Conservation (phyloP, 345 rosid species). For the Populus davidiana region DNA sequence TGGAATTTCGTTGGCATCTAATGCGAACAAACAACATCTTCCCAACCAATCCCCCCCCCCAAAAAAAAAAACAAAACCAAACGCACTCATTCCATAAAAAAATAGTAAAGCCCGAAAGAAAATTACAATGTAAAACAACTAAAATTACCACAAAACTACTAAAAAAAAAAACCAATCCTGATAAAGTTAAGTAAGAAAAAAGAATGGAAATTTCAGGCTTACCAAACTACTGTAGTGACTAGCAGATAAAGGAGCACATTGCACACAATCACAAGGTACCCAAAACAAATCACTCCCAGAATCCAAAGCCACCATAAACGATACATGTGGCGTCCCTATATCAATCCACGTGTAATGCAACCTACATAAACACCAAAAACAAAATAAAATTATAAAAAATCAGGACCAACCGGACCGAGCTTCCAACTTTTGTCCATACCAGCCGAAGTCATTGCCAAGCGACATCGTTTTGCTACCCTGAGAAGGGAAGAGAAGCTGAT, state of each 20-base stretch:
- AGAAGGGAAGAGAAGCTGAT: conserved; percentile 60
- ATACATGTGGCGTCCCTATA: conserved; percentile 68
- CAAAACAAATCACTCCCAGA: conserved; percentile 80
- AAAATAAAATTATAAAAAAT: not conserved
- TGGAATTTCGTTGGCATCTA: no score
- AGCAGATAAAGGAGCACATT: conserved; percentile 72
- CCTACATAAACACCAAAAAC: conserved; percentile 33
- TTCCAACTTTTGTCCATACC: conserved; percentile 33
- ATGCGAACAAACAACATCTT: no score
- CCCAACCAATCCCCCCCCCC: no score
- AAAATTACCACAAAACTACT: no score
- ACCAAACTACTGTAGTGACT: conserved; percentile 63
- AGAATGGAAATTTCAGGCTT: conserved; percentile 17
- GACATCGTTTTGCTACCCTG: conserved; percentile 73
- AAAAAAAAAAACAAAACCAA: no score
- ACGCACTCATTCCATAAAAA: no score
- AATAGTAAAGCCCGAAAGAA: no score
- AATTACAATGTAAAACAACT: no score
- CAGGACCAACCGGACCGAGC: not conserved
- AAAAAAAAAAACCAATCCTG: no score
- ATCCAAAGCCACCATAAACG: conserved; percentile 87
- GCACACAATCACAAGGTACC: conserved; percentile 83
- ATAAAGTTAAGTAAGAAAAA: no score
- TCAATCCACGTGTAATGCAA: conserved; percentile 81
- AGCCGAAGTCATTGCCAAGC: conserved; percentile 69